Evolutionary conservation across 2,329 filamentous ascomycete genomes (phyloP).

Genomic region (Exophiala oligosperma): DNA sequence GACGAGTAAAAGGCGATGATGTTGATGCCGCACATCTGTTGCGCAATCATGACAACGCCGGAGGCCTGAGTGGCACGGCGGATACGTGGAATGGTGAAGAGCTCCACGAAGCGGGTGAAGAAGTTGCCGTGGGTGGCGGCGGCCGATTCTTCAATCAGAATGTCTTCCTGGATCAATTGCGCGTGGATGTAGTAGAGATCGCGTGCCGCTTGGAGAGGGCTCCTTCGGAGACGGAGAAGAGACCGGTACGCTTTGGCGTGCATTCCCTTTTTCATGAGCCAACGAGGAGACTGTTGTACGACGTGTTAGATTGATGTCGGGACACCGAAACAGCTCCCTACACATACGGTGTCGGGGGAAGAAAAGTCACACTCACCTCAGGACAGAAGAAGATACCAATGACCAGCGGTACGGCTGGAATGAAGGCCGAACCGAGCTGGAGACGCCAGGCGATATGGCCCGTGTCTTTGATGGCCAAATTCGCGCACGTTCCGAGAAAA

Average conservation of each 20-base stretch:
- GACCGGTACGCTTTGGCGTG: slow-evolving; percentile 44
- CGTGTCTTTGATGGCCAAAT: slow-evolving; percentile 41
- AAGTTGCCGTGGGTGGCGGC: slow-evolving; percentile 55
- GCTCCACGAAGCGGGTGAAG: slow-evolving; percentile 57
- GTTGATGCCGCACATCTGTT: slow-evolving; percentile 72
- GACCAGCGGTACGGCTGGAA: slow-evolving; percentile 47
- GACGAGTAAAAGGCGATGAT: slow-evolving; percentile 76
- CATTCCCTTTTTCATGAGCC: slow-evolving; percentile 48
- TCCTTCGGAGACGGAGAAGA: slow-evolving; percentile 45
- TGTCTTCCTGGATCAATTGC: slow-evolving; percentile 36
- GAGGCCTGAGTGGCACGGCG: slow-evolving; percentile 70
- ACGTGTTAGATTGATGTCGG: background rate
- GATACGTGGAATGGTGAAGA: slow-evolving; percentile 52
- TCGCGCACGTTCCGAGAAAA: slow-evolving; percentile 43
- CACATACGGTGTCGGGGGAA: background rate
- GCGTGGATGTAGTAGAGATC: slow-evolving; percentile 49
- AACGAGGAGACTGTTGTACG: slow-evolving; percentile 43
- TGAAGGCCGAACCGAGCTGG: slow-evolving; percentile 48
- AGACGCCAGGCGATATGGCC: slow-evolving; percentile 46
- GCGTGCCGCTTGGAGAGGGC: slow-evolving; percentile 46
- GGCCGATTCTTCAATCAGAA: slow-evolving; percentile 24
- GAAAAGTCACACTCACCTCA: slow-evolving; percentile 12
- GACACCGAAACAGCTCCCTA: background rate
- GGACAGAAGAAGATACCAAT: slow-evolving; percentile 49
- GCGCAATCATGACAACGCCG: slow-evolving; percentile 76